Evolutionary conservation across 768 basidiomycete species (phyloP).

Genomic region (Thelephora ganbajun): DNA sequence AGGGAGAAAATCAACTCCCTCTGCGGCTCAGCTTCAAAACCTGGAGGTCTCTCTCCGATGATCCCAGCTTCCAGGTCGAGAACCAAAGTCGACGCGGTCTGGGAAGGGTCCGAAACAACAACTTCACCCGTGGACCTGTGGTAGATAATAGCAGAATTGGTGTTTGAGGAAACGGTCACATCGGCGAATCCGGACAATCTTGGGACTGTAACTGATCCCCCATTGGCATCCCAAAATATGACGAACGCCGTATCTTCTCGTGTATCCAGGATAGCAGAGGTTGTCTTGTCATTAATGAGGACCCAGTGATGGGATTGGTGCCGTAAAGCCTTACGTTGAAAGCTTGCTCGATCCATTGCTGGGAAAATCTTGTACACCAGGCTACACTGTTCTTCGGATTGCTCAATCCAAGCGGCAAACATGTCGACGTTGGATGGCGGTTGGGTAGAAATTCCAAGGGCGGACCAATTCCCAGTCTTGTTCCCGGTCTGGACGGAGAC

Average conservation of each 20-base stretch:
- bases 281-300: constrained; percentile 30
- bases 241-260: constrained; percentile 26
- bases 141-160: constrained; percentile 31
- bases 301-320: constrained; percentile 18
- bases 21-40: constrained; percentile 8
- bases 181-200: constrained; percentile 13
- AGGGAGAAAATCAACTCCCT: constrained; percentile 24
- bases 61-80: constrained; percentile 21
- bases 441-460: constrained; percentile 47
- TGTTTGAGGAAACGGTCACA: constrained; percentile 23
- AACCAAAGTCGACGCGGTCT: constrained; percentile 25
- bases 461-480: constrained; percentile 45
- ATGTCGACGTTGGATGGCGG: constrained; percentile 45
- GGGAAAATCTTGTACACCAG: constrained; percentile 44
- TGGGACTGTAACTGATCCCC: constrained; percentile 28
- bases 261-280: constrained; percentile 38
- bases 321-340: constrained; percentile 23
- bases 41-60: constrained; percentile 6
- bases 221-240: constrained; percentile 42
- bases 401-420: constrained; percentile 47
- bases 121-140: constrained; percentile 26
- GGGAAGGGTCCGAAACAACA: constrained; percentile 55
- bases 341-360: constrained; percentile 25
- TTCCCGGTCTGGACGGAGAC: constrained; percentile 30
- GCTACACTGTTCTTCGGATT: constrained; percentile 18